Evolutionary conservation across 2,329 filamentous ascomycete genomes (phyloP), one percentile per base, ranked within the genome.

Genomic region (Fusarium dimerum): DNA sequence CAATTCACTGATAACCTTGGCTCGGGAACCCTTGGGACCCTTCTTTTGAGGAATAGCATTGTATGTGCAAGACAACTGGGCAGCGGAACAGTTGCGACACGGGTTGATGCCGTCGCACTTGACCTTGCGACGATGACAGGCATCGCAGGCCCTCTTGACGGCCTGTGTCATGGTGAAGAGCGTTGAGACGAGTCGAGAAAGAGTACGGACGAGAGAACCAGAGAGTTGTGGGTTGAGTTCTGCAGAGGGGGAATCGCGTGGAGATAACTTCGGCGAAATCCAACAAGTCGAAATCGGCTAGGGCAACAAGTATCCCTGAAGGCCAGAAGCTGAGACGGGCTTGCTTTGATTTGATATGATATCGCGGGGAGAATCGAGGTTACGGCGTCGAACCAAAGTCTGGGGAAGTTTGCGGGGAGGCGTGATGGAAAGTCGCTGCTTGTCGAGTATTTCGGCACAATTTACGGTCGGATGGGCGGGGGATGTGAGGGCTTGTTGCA

Each of bases 41-140:
- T 90, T 90, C 74, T 89, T 90, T 73, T 88, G 87, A 2, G 86
- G 86, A 36, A 89, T 84, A 34, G 86, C 84, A 73, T 88, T 86
- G 78, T 89, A 90, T 30, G 86, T 89, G 76, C 87, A 90, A 12
- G 80, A 77, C 16, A 90, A 76, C 64, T 84, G 80, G 7, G 87
- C 84, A 8, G 85, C 82, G 12, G 79, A 78, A 71, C 87, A 90
- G 71, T 89, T 89, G 54, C 83, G 80, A 71, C 87, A 91, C 17
- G 87, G 86, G 63, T 85, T 85, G 66, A 84, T 76, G 52, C 86
- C 85, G 66, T 89, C 85, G 67, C 87, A 89, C 69, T 88, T 89
- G 68, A 89, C 86, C 71, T 89, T 89, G 69, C 86, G 83, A 59
- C 85, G 84, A 76, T 89, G 86, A 68, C 86, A 89, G 64, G 85